Evolutionary conservation across 441 rosid genomes (phyloP).

Genomic region (Gossypium davidsonii): DNA sequence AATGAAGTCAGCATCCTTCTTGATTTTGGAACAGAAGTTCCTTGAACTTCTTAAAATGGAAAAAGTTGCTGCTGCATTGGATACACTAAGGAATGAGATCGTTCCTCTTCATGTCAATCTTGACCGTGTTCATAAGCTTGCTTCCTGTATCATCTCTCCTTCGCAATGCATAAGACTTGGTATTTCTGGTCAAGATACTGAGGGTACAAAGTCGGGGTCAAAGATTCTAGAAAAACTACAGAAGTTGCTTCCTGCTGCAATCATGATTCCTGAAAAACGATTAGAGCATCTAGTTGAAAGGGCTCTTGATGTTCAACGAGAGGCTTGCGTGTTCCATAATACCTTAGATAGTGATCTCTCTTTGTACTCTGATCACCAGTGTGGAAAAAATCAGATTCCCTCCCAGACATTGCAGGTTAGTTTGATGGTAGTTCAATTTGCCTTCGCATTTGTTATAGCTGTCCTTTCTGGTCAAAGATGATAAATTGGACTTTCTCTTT

Average conservation of each 20-base stretch:
- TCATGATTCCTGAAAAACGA: conserved; percentile 43
- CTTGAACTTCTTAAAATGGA: conserved; percentile 35
- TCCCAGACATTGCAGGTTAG: neutral
- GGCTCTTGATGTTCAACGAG: conserved; percentile 43
- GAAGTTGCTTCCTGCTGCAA: conserved; percentile 43
- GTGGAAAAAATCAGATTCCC: neutral
- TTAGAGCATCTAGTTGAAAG: conserved; percentile 41
- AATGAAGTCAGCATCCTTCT: conserved; percentile 43
- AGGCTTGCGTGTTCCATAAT: conserved; percentile 41
- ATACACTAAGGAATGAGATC: conserved; percentile 43
- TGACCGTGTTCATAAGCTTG: conserved; percentile 42
- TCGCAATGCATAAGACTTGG: conserved; percentile 17
- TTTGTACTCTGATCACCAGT: conserved; percentile 34
- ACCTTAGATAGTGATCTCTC: conserved; percentile 38
- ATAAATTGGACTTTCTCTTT: neutral
- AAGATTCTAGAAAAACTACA: conserved; percentile 39
- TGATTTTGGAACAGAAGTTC: conserved; percentile 49
- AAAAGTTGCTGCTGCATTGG: conserved; percentile 32
- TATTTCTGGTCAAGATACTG: conserved; percentile 22
- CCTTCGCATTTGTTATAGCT: neutral
- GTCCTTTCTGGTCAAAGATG: conserved; percentile 2
- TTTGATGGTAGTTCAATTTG: conserved; percentile 7
- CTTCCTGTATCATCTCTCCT: conserved; percentile 32
- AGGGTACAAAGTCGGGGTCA: conserved; percentile 31
- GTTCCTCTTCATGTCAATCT: conserved; percentile 39